These are phyloP conservation scores for Diaporthe sp. DNA, from an alignment of 2,329 filamentous ascomycete genomes.

Conservation along the genomic window DNA sequence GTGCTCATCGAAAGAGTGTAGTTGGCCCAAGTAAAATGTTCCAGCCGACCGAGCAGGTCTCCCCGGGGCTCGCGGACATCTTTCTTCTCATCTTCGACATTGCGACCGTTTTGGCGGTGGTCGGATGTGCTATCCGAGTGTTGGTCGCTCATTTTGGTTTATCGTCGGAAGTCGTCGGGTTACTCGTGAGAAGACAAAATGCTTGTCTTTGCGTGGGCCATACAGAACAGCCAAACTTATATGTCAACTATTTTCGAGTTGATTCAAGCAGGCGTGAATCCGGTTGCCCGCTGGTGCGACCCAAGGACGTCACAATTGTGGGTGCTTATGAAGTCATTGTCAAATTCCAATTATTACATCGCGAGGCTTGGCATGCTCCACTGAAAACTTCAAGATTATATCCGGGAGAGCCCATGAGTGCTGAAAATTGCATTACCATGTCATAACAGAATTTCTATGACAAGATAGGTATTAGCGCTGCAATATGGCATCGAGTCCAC, in stretches of 20 bases:
- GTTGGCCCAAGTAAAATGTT: slow-evolving; percentile 12
- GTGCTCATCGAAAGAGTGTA: slow-evolving; percentile 14
- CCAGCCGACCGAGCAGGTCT: background rate
- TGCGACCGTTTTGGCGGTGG: background rate
- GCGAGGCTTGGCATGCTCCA: slow-evolving; percentile 13
- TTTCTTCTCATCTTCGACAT: background rate
- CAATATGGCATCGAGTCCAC: background rate
- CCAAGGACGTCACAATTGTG: slow-evolving; percentile 22
- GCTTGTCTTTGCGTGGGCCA: background rate
- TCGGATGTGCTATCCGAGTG: background rate
- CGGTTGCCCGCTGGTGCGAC: background rate
- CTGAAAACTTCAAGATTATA: background rate
- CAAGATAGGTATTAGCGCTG: background rate
- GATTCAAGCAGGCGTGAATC: background rate
- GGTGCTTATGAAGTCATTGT: slow-evolving; percentile 29
- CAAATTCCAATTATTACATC: slow-evolving; percentile 7
- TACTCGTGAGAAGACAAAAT: background rate
- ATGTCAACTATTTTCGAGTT: background rate
- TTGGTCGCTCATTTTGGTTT: background rate
- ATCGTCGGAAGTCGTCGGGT: background rate
- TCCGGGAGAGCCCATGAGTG: background rate
- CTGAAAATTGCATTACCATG: background rate
- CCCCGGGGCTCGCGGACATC: background rate
- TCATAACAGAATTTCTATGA: background rate
- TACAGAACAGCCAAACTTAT: background rate